Conservation (phyloP, 345 rosid species). For the Trapa bicornis region DNA sequence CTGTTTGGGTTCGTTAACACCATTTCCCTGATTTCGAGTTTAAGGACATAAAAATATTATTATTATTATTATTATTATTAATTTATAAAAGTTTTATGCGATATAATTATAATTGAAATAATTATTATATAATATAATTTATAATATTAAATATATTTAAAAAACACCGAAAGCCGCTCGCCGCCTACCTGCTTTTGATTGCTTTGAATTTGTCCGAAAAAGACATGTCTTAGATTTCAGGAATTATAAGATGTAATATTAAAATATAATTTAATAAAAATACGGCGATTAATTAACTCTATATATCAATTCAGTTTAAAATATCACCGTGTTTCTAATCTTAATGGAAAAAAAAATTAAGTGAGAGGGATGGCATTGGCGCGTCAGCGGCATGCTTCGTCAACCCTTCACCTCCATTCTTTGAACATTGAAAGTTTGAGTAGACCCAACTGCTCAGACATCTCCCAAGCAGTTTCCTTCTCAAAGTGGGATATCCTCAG, state of each 20-base stretch:
- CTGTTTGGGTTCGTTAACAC: no score
- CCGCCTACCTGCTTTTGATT: slow-evolving; percentile 1
- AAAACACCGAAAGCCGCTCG: background rate
- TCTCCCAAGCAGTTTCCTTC: background rate
- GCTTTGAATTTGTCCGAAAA: background rate
- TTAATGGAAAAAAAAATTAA: background rate
- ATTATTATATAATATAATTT: no score
- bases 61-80: no score
- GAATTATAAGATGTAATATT: no score
- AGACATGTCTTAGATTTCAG: background rate
- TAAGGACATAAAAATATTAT: background rate
- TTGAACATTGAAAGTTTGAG: slow-evolving; percentile 4
- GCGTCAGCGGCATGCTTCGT: background rate
- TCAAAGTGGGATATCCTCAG: background rate
- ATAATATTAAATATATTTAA: no score
- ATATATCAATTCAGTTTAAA: background rate
- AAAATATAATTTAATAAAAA: no score
- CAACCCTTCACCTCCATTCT: background rate
- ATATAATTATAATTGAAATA: no score
- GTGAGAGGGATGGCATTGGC: background rate
- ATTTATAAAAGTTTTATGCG: no score
- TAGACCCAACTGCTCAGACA: background rate
- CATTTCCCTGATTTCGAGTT: background rate
- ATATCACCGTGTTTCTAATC: background rate
- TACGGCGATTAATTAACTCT: background rate